These are phyloP conservation scores for Selaginella moellendorffii DNA, from an alignment of 75 land plant species.

Conservation along the genomic window DNA sequence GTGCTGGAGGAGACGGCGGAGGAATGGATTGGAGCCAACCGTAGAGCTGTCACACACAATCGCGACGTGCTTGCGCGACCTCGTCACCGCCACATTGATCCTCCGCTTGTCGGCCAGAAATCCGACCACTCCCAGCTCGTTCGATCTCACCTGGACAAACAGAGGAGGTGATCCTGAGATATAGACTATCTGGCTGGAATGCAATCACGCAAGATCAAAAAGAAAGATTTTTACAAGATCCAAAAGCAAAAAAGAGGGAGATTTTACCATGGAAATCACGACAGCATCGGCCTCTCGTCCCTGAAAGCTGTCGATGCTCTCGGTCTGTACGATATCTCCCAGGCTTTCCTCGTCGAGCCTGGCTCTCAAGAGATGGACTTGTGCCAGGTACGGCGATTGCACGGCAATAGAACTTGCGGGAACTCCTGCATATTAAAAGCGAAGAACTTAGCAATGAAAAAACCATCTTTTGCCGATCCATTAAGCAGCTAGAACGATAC, in stretches of 20 bases:
- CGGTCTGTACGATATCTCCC: conserved; percentile 55
- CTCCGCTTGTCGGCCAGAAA: conserved; percentile 75
- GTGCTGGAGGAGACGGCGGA: conserved; percentile 59
- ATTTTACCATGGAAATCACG: conserved; percentile 71
- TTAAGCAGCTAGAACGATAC: too few relatives aligned
- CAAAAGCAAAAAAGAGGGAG: too few relatives aligned
- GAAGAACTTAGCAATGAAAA: too few relatives aligned
- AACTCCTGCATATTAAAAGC: conserved; percentile 48
- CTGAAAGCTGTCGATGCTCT: conserved; percentile 84
- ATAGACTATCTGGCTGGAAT: too few relatives aligned
- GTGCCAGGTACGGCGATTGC: conserved; percentile 86
- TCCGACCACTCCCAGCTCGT: conserved; percentile 71
- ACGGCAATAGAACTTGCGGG: conserved; percentile 54
- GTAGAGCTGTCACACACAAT: conserved; percentile 89
- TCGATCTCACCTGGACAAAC: conserved; percentile 63
- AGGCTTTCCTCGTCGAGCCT: conserved; percentile 49
- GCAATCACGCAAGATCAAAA: too few relatives aligned
- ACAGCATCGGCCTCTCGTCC: conserved; percentile 96
- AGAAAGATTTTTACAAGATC: too few relatives aligned
- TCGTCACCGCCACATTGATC: conserved; percentile 84
- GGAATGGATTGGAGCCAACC: conserved; percentile 48
- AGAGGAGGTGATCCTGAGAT: too few relatives aligned
- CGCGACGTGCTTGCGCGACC: conserved; percentile 81
- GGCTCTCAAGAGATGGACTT: conserved; percentile 67
- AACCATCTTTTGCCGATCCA: too few relatives aligned